Base-by-base conservation (phyloP, 176 grass and related monocot genomes). In the Zoysia japonica region DNA sequence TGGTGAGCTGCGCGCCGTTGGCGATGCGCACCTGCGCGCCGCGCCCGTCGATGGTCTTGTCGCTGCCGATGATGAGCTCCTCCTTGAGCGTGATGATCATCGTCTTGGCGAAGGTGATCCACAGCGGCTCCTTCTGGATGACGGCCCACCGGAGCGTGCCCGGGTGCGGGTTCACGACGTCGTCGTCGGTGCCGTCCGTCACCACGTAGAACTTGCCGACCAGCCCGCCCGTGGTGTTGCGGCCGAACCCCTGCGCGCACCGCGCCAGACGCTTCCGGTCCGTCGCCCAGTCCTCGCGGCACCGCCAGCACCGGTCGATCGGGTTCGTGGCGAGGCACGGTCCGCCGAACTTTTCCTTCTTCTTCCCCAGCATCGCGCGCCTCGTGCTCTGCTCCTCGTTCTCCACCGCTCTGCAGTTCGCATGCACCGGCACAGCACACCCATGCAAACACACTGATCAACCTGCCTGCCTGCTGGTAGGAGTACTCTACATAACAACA, bases 241-340 rank as follows among this genome's bases (percentile, higher is more conserved):
- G 80, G 0, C 86, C 93, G 85, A 97, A 97, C 45, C 93, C 93
- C 88, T 85, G 83, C 40, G 85, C 93, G 82, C 93, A 97, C 45
- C 44, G 73, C 5, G 88, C 88, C 49, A 97, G 88, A 3, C 83
- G 88, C 80, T 87, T 93, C 41, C 93, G 86, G 50, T 91, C 72
- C 65, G 72, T 82, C 19, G 68, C 86, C 93, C 93, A 97, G 79
- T 93, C 70, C 1, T 67, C 15, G 6, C 80, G 88, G 88, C 93
- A 97, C 43, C 93, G 79, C 93, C 93, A 93, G 77, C 93, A 97
- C 35, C 88, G 80, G 88, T 97, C 93, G 85, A 97, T 97, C 6
- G 93, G 93, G 78, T 97, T 97, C 59, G 93, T 97, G 69, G 90
- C 93, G 16, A 2, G 0, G 88, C 93, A 97, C 5, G 83, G 65